Percentiles rank a stretch among this genome's conserved stretches.
Evolutionary conservation across 495 filamentous ascomycete genomes (phyloP).

Genomic region (Lasiosphaeria miniovina): DNA sequence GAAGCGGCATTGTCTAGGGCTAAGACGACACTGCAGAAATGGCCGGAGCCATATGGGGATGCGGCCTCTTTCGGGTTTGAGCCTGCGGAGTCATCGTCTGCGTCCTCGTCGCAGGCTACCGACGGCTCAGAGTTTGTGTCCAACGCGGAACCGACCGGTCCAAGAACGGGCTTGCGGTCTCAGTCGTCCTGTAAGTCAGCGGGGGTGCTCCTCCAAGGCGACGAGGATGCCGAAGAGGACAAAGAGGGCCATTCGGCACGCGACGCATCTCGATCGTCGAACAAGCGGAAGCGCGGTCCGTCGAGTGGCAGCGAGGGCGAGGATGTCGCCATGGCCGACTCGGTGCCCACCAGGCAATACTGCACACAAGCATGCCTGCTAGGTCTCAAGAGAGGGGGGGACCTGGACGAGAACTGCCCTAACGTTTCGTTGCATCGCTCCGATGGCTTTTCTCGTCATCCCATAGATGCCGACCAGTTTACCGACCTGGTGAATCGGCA

Average conservation of each 20-base stretch:
- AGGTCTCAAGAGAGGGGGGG: not conserved
- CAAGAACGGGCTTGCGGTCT: too few species aligned
- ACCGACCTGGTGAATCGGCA: not conserved
- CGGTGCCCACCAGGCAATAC: slow-evolving; percentile 4
- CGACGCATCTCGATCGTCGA: not conserved
- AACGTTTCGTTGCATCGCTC: not conserved
- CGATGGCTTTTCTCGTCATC: not conserved
- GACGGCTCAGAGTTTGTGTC: slow-evolving; percentile 2
- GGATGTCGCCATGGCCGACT: not conserved
- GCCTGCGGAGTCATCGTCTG: not conserved
- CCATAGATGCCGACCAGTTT: not conserved
- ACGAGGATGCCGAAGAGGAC: too few species aligned
- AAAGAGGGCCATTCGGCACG: too few species aligned
- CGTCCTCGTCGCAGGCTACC: not conserved
- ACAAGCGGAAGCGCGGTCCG: not conserved
- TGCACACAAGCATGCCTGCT: slow-evolving; percentile 1
- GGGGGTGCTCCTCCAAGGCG: too few species aligned
- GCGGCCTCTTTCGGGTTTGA: not conserved
- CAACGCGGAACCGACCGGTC: not conserved
- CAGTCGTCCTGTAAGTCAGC: too few species aligned
- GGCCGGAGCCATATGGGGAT: not conserved
- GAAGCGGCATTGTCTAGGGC: not conserved
- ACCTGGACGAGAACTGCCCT: not conserved
- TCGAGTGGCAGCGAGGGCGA: not conserved
- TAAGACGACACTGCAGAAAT: not conserved